Evolutionary conservation across 2,329 filamentous ascomycete genomes (phyloP).

Genomic region (Kalaharituber pfeilii): DNA sequence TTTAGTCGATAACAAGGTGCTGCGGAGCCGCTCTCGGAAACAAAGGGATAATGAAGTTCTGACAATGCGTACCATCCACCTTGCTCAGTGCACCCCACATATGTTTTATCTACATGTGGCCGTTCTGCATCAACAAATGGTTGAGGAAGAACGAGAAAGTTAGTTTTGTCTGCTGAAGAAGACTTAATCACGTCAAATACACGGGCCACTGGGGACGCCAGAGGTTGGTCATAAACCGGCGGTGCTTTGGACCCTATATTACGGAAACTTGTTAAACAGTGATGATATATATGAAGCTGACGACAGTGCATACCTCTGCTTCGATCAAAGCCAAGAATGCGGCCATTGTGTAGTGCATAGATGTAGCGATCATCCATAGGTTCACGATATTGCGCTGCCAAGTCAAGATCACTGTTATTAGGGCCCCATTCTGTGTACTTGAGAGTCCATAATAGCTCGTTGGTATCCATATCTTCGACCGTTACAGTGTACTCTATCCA

Average conservation of each 20-base stretch:
- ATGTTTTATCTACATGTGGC: constrained; percentile 9
- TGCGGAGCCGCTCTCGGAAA: constrained; percentile 49
- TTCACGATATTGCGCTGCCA: constrained; percentile 61
- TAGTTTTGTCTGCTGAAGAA: constrained; percentile 30
- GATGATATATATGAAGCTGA: constrained; percentile 32
- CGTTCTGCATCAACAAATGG: constrained; percentile 30
- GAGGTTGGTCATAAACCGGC: constrained; percentile 48
- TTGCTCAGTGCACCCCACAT: constrained; percentile 39
- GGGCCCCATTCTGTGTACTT: constrained; percentile 89
- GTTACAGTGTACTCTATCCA: constrained; percentile 78
- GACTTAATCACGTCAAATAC: constrained; percentile 79
- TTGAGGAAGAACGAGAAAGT: constrained; percentile 73
- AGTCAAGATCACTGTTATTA: constrained; percentile 77
- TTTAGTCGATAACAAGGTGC: constrained; percentile 35
- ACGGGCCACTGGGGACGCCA: constrained; percentile 61
- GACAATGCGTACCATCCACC: constrained; percentile 93
- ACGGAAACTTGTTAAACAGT: constrained; percentile 24
- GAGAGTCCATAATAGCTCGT: constrained; percentile 66
- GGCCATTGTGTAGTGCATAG: constrained; percentile 69
- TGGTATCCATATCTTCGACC: constrained; percentile 58
- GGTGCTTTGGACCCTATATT: constrained; percentile 27
- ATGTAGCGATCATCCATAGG: constrained; percentile 82
- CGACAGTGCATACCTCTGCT: constrained; percentile 1
- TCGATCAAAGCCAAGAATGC: constrained; percentile 53
- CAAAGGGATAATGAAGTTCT: constrained; percentile 66